Percentiles rank a stretch among this genome's conserved stretches.
These are phyloP conservation scores for Beauveria bassiana DNA, from an alignment of 2,329 filamentous ascomycete genomes.

Conservation along the genomic window DNA sequence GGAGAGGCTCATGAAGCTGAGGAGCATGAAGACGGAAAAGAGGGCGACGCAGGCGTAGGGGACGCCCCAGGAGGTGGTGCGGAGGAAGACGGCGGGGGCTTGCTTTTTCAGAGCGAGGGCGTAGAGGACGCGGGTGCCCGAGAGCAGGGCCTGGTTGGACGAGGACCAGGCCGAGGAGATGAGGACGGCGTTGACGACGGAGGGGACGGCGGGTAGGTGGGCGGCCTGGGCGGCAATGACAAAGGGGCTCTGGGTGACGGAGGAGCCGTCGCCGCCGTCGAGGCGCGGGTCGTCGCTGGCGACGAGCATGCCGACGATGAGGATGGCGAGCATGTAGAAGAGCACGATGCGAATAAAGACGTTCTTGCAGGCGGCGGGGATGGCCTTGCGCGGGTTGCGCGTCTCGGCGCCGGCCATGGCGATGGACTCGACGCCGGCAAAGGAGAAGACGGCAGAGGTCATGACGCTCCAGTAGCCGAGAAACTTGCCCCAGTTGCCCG, in stretches of 20 bases:
- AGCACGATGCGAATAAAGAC: slow-evolving; percentile 51
- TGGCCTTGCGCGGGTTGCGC: slow-evolving; percentile 44
- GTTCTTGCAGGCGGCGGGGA: slow-evolving; percentile 48
- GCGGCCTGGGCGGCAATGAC: slow-evolving; percentile 66
- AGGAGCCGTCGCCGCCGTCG: slow-evolving; percentile 35
- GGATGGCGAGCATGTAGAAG: slow-evolving; percentile 57
- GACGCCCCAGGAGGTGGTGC: slow-evolving; percentile 54
- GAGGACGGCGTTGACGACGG: slow-evolving; percentile 70
- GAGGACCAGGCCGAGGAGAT: slow-evolving; percentile 65
- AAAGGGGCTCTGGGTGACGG: slow-evolving; percentile 48
- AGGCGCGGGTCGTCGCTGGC: slow-evolving; percentile 50
- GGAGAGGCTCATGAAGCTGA: slow-evolving; percentile 51
- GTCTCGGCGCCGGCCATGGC: slow-evolving; percentile 56
- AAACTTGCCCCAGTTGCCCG: slow-evolving; percentile 53
- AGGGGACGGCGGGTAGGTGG: slow-evolving; percentile 58
- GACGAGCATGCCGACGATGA: slow-evolving; percentile 63
- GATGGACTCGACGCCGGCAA: slow-evolving; percentile 56
- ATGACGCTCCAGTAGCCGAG: slow-evolving; percentile 58
- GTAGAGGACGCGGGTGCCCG: slow-evolving; percentile 52
- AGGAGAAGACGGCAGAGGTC: slow-evolving; percentile 58
- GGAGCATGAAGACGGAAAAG: slow-evolving; percentile 45
- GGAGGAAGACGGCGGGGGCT: slow-evolving; percentile 48
- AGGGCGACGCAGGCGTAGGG: slow-evolving; percentile 52
- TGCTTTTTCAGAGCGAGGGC: slow-evolving; percentile 52
- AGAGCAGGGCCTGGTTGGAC: slow-evolving; percentile 56